A percentile compares a stretch with the other conserved stretches of the same genome.
Evolutionary conservation across 805 yeast species (phyloP).

Genomic region (Candida parachauliodes): DNA sequence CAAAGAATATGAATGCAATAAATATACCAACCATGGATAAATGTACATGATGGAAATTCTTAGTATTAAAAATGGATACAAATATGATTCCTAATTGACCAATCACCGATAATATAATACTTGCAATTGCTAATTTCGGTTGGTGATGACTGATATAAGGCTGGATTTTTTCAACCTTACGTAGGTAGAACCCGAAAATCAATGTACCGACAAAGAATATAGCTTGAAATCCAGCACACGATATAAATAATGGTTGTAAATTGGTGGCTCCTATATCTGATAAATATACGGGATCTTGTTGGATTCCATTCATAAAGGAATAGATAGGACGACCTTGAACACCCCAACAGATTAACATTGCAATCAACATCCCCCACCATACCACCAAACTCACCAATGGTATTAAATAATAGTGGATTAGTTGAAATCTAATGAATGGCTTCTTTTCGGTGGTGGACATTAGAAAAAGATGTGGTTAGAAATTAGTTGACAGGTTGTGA

Average conservation of each 20-base stretch:
- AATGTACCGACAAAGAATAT: slow-evolving; percentile 64
- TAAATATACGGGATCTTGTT: slow-evolving; percentile 60
- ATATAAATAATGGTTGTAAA: slow-evolving; percentile 77
- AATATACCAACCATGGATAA: slow-evolving; percentile 69
- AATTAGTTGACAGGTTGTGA: too few species aligned
- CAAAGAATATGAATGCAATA: slow-evolving; percentile 59
- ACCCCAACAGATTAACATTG: slow-evolving; percentile 76
- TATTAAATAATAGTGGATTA: slow-evolving; percentile 49
- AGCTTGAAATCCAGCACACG: slow-evolving; percentile 76
- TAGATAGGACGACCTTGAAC: slow-evolving; percentile 75
- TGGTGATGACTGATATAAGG: slow-evolving; percentile 47
- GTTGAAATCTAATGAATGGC: slow-evolving; percentile 27
- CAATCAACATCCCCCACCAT: slow-evolving; percentile 92
- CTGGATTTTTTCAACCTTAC: slow-evolving; percentile 54
- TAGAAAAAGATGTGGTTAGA: background rate
- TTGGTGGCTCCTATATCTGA: slow-evolving; percentile 88
- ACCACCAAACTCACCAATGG: slow-evolving; percentile 65
- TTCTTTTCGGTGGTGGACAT: slow-evolving; percentile 2
- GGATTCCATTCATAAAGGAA: slow-evolving; percentile 41
- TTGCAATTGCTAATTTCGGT: slow-evolving; percentile 39
- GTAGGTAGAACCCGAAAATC: slow-evolving; percentile 56
- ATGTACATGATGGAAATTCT: slow-evolving; percentile 55
- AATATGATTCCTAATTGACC: slow-evolving; percentile 74
- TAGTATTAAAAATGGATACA: slow-evolving; percentile 71
- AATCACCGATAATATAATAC: slow-evolving; percentile 43